phyloP scores from a whole-genome alignment of 768 basidiomycete genomes.

The Tulasnella calospora region DNA sequence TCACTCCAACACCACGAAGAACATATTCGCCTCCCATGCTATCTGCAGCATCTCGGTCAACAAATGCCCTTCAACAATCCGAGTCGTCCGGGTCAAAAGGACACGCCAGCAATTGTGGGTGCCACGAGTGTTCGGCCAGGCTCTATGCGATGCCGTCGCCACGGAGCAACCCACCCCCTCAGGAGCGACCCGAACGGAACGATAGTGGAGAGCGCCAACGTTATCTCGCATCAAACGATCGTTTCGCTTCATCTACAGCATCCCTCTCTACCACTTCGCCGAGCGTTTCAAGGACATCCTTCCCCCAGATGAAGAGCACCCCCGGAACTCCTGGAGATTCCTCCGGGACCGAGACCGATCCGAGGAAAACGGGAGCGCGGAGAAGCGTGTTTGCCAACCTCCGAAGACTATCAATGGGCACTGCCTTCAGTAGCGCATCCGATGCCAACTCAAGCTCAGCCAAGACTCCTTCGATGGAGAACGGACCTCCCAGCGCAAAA shows the following conservation, averaged over 20 bases:
- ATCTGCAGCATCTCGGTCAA: background rate
- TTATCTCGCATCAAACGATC: background rate
- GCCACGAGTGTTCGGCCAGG: slow-evolving; percentile 21
- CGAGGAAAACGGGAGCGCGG: background rate
- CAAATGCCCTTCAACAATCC: background rate
- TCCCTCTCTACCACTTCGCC: background rate
- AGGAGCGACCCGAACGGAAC: background rate
- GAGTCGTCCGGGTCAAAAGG: background rate
- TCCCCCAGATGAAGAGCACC: background rate
- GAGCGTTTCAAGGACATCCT: background rate
- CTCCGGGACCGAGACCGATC: background rate
- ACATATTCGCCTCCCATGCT: slow-evolving; percentile 6
- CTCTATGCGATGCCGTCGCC: background rate
- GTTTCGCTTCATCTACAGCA: slow-evolving; percentile 10
- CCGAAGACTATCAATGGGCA: slow-evolving; percentile 9
- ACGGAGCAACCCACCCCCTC: slow-evolving; percentile 9
- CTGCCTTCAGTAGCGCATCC: background rate
- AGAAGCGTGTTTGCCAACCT: slow-evolving; percentile 18
- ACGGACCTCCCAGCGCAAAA: background rate
- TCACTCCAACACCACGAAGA: slow-evolving; percentile 12
- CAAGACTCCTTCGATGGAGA: background rate
- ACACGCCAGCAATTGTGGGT: slow-evolving; percentile 22
- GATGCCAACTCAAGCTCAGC: background rate
- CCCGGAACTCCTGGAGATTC: background rate
- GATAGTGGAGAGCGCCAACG: background rate